Evolutionary conservation across 352 stramenopile species (phyloP).

Genomic region (Lagenidium giganteum): DNA sequence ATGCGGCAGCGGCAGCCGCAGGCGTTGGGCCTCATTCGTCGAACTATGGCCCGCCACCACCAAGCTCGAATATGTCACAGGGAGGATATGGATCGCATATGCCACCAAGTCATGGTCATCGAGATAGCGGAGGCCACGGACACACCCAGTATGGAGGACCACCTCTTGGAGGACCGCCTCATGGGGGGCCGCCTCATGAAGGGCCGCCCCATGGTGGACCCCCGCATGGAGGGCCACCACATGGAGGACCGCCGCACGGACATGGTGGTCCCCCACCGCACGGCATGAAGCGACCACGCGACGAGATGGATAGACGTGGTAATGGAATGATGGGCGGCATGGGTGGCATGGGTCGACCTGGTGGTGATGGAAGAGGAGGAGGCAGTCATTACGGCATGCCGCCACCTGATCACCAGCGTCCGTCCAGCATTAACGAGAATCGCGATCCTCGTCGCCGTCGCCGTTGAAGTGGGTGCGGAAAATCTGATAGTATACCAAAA

Average conservation of each 20-base stretch:
- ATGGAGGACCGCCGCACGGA: neutral
- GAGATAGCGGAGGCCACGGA: neutral
- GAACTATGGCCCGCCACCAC: conserved; percentile 1
- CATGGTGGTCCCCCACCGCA: neutral
- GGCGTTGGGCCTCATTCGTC: no score
- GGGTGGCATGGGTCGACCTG: conserved; percentile 34
- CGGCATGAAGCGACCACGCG: no score
- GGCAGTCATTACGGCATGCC: neutral
- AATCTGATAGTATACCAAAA: no score
- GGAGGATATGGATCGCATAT: neutral
- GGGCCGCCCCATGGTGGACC: neutral
- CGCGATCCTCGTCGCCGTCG: conserved; percentile 21
- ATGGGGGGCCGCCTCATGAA: neutral
- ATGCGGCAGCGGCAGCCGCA: conserved; percentile 16
- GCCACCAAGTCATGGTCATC: no score
- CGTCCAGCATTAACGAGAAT: conserved; percentile 21
- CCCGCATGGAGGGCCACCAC: neutral
- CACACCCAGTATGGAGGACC: no score
- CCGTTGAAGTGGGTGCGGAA: neutral
- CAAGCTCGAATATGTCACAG: neutral
- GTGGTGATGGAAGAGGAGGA: neutral
- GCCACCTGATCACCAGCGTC: neutral
- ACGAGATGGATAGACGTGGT: no score
- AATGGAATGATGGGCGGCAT: conserved; percentile 4
- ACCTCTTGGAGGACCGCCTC: conserved; percentile 6